A percentile compares a stretch with the other conserved stretches of the same genome.
Evolutionary conservation across 345 rosid species (phyloP).

Genomic region (Populus pruinosa): DNA sequence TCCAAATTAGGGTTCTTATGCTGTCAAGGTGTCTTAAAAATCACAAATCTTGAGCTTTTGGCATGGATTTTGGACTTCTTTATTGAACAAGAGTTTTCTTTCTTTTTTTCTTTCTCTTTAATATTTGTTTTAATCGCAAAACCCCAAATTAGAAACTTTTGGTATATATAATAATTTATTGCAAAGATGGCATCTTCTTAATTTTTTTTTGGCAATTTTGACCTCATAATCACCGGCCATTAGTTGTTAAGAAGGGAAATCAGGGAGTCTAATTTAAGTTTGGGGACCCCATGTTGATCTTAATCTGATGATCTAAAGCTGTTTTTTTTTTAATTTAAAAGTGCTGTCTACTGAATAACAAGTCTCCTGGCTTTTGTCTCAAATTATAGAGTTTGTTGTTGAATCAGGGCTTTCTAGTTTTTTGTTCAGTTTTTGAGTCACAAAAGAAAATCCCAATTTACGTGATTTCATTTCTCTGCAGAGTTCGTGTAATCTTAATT

Average conservation of each 20-base stretch:
- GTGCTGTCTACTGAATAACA: not conserved
- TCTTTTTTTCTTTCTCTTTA: not conserved
- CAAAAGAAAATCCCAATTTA: not conserved
- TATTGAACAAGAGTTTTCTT: not conserved
- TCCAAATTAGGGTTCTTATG: slow-evolving; percentile 7
- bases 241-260: not conserved
- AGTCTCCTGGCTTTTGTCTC: not conserved
- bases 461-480: not conserved
- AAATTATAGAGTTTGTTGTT: not conserved
- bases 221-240: not conserved
- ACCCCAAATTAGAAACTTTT: not conserved
- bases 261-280: not conserved
- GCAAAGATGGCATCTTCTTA: not conserved
- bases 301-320: not conserved
- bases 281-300: not conserved
- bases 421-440: not conserved
- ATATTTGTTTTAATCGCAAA: not conserved
- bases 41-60: not conserved
- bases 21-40: not conserved
- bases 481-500: no score
- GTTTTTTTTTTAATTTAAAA: not conserved
- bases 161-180: not conserved
- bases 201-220: not conserved
- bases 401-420: not conserved
- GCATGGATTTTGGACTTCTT: not conserved